Percentiles rank a stretch among this genome's conserved stretches.
These are phyloP conservation scores for Trichoderma semiorbis DNA, from an alignment of 2,329 filamentous ascomycete genomes.

Conservation along the genomic window DNA sequence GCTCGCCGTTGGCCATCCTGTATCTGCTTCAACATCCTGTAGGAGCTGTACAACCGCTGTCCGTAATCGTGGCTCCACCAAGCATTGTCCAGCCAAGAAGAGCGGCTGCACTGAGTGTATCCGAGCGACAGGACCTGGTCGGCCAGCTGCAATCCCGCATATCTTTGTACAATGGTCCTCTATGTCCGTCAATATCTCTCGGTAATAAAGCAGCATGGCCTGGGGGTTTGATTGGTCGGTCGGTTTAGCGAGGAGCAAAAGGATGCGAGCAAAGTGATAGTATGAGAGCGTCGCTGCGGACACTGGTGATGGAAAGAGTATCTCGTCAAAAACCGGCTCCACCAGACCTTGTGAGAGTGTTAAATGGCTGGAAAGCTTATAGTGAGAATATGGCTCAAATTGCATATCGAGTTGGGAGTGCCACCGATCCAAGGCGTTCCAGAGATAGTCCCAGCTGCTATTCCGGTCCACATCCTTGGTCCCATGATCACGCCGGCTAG, in stretches of 20 bases:
- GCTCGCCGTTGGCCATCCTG: neutral
- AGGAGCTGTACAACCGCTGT: neutral
- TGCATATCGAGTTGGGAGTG: neutral
- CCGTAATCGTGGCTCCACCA: neutral
- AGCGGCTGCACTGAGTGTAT: neutral
- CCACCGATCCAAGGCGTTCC: neutral
- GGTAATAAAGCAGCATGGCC: neutral
- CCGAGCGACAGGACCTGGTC: neutral
- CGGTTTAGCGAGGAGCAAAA: neutral
- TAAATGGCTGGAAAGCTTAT: neutral
- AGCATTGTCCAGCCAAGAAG: neutral
- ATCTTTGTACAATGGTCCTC: neutral
- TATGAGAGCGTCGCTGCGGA: slow-evolving; percentile 4
- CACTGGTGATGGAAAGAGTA: neutral
- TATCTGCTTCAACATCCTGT: neutral
- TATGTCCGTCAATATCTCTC: neutral
- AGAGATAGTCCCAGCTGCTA: neutral
- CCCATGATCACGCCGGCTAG: neutral
- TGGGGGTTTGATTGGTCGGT: slow-evolving; percentile 5
- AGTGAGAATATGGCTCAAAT: slow-evolving; percentile 2
- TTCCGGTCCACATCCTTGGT: neutral
- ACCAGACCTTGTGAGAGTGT: neutral
- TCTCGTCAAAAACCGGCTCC: neutral
- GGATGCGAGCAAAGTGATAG: neutral
- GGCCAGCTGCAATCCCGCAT: neutral